Percentiles rank a stretch among this genome's conserved stretches.
Evolutionary conservation across 2,329 filamentous ascomycete species (phyloP).

Genomic region (Neonectria ditissima): DNA sequence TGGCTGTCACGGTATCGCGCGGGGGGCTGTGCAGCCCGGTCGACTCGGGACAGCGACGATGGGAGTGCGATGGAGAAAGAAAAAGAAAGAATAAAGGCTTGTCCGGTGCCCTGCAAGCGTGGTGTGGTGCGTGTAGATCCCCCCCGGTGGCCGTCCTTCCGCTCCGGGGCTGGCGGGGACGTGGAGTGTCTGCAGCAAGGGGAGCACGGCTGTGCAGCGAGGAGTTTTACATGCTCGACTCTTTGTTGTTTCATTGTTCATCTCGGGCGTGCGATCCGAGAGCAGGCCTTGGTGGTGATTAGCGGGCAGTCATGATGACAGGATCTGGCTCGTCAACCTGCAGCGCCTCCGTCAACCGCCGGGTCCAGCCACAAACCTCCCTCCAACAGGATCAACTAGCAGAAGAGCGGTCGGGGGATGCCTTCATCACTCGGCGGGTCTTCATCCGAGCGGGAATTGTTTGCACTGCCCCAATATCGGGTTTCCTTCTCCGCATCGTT

Average conservation of each 20-base stretch:
- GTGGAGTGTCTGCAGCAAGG: too few species aligned
- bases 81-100: background rate
- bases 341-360: background rate
- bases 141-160: too few species aligned
- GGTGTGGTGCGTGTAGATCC: background rate
- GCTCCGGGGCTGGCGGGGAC: background rate
- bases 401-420: background rate
- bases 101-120: background rate
- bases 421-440: background rate
- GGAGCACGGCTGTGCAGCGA: background rate
- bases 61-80: too few species aligned
- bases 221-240: background rate
- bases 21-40: constrained; percentile 15
- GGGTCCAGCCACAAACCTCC: background rate
- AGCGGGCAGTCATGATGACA: background rate
- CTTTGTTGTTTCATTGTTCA: background rate
- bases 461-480: constrained; percentile 1
- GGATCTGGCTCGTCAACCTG: background rate
- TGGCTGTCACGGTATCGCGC: constrained; percentile 10
- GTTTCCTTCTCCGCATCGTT: constrained; percentile 1
- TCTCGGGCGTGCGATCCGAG: background rate
- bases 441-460: constrained; percentile 3
- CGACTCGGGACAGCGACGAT: background rate
- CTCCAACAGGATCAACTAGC: background rate
- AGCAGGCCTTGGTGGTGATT: background rate